phyloP scores from a whole-genome alignment of 805 yeast species.

The Candida insectalens region DNA sequence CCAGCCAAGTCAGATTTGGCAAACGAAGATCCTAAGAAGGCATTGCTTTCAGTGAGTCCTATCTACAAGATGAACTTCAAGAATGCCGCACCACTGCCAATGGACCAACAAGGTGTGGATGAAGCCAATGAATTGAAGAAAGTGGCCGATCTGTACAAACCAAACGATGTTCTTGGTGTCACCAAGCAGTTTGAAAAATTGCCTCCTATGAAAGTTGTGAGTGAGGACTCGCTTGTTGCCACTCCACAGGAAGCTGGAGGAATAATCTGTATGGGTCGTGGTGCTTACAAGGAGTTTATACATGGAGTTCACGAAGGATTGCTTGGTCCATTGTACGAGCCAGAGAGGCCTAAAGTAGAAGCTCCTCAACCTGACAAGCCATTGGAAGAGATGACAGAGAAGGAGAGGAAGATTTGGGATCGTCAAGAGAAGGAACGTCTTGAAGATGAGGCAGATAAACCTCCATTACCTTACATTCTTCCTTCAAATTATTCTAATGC shows the following conservation, averaged over 20 bases:
- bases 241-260: slow-evolving; percentile 62
- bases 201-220: slow-evolving; percentile 12
- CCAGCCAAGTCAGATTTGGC: slow-evolving; percentile 1
- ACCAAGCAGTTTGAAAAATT: slow-evolving; percentile 21
- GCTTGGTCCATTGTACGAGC: slow-evolving; percentile 71
- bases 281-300: slow-evolving; percentile 89
- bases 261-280: slow-evolving; percentile 86
- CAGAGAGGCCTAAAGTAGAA: slow-evolving; percentile 8
- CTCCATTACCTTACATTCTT: slow-evolving; percentile 46
- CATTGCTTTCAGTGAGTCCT: slow-evolving; percentile 1
- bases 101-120: slow-evolving; percentile 7
- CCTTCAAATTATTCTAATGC: slow-evolving; percentile 49
- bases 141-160: slow-evolving; percentile 28
- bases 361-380: slow-evolving; percentile 6
- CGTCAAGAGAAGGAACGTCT: slow-evolving; percentile 22
- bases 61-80: slow-evolving; percentile 1
- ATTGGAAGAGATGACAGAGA: slow-evolving; percentile 10
- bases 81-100: background rate
- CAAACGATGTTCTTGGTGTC: slow-evolving; percentile 48
- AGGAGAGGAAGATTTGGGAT: slow-evolving; percentile 22
- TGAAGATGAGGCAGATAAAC: slow-evolving; percentile 20
- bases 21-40: slow-evolving; percentile 6
- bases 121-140: slow-evolving; percentile 19
- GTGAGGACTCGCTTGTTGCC: slow-evolving; percentile 36
- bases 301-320: slow-evolving; percentile 91